A percentile compares a stretch with the other conserved stretches of the same genome.
phyloP scores from a whole-genome alignment of 306 rosid species.

The Morella rubra region DNA sequence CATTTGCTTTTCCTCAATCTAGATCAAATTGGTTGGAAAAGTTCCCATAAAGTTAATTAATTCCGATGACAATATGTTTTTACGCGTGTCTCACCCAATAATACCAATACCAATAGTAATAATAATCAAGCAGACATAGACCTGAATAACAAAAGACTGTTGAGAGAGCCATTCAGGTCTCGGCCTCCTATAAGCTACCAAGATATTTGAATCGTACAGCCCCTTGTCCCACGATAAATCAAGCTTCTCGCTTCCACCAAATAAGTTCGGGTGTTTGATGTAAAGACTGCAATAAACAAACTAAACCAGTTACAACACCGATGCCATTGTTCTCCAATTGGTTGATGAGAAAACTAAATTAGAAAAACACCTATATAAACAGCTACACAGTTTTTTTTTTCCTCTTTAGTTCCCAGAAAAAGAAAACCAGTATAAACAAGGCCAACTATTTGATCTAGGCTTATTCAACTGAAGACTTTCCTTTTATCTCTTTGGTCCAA shows the following conservation, averaged over 20 bases:
- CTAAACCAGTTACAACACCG: slow-evolving; percentile 6
- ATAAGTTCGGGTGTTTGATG: slow-evolving; percentile 85
- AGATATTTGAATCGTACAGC: slow-evolving; percentile 72
- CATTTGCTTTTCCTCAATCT: slow-evolving; percentile 1
- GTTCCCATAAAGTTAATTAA: background rate
- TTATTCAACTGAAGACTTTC: no score
- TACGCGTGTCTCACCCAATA: slow-evolving; percentile 12
- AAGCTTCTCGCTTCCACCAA: slow-evolving; percentile 94
- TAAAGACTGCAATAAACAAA: slow-evolving; percentile 53
- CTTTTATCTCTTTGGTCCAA: background rate
- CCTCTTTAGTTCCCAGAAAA: background rate
- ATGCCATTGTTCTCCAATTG: background rate
- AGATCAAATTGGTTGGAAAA: slow-evolving; percentile 20
- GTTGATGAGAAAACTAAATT: background rate
- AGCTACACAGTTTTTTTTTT: no score
- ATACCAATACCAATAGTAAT: background rate
- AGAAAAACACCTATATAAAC: background rate
- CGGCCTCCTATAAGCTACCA: slow-evolving; percentile 74
- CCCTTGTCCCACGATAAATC: slow-evolving; percentile 88
- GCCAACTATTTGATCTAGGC: background rate
- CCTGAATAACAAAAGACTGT: slow-evolving; percentile 79
- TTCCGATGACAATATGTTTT: slow-evolving; percentile 4
- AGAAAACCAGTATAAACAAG: background rate
- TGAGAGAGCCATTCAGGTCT: slow-evolving; percentile 79
- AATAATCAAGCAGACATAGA: slow-evolving; percentile 24